Evolutionary conservation across 148 eudicot species (phyloP).

Genomic region (Cornus suecica): DNA sequence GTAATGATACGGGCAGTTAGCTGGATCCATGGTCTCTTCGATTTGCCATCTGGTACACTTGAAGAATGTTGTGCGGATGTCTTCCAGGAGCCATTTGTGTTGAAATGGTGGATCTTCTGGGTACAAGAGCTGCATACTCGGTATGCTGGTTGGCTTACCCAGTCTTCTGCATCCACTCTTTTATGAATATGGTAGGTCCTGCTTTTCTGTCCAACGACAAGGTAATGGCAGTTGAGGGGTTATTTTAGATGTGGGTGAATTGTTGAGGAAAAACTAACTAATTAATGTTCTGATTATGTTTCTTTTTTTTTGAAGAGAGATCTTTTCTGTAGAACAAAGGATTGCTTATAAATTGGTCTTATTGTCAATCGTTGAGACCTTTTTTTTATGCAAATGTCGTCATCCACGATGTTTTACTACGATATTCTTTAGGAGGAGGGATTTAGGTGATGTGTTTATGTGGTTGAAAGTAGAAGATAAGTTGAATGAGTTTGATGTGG

Average conservation of each 20-base stretch:
- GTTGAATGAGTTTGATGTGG: not conserved
- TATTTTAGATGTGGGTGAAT: conserved; percentile 41
- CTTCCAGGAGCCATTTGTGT: conserved; percentile 13
- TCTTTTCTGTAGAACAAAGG: not conserved
- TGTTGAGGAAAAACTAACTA: conserved; percentile 39
- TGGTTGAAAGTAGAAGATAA: not conserved
- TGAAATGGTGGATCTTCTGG: conserved; percentile 14
- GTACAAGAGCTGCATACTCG: conserved; percentile 17
- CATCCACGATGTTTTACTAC: not conserved
- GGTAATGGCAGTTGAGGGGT: conserved; percentile 30
- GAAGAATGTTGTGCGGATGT: conserved; percentile 36
- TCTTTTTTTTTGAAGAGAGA: not conserved
- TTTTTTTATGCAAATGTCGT: not conserved
- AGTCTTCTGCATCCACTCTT: not conserved
- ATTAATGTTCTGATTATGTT: not conserved
- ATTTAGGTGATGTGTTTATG: not conserved
- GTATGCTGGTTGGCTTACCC: not conserved
- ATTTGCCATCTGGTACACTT: conserved; percentile 59
- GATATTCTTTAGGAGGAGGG: not conserved
- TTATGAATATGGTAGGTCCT: not conserved
- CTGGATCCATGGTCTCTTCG: conserved; percentile 58
- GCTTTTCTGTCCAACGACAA: not conserved
- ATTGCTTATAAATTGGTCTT: not conserved
- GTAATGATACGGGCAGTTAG: conserved; percentile 57
- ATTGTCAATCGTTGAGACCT: too few species aligned